phyloP scores from a whole-genome alignment of 129 eudicot species.

The Calendula officinalis region DNA sequence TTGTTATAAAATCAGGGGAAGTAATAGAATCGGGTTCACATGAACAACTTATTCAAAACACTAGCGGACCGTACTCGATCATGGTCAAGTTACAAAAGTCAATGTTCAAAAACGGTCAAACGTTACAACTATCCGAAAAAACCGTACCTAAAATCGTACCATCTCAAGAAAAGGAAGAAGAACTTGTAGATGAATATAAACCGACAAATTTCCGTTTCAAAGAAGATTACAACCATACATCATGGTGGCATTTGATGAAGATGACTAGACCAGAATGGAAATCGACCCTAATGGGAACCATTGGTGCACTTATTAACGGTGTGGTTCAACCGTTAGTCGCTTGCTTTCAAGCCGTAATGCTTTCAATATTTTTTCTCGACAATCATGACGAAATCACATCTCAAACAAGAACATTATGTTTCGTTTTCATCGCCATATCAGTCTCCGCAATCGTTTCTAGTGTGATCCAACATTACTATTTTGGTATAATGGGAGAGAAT shows the following conservation, averaged over 20 bases:
- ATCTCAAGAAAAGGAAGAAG: neutral
- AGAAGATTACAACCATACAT: slow-evolving; percentile 24
- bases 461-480: slow-evolving; percentile 32
- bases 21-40: slow-evolving; percentile 40
- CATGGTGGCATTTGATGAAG: slow-evolving; percentile 27
- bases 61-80: slow-evolving; percentile 24
- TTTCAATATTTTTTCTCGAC: slow-evolving; percentile 26
- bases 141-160: slow-evolving; percentile 2
- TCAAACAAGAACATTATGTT: slow-evolving; percentile 20
- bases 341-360: slow-evolving; percentile 27
- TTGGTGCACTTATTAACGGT: slow-evolving; percentile 33
- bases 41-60: slow-evolving; percentile 27
- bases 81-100: slow-evolving; percentile 14
- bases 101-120: slow-evolving; percentile 1
- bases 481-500: slow-evolving; percentile 22
- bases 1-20: slow-evolving; percentile 33
- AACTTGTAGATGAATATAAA: slow-evolving; percentile 1
- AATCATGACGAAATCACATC: slow-evolving; percentile 21
- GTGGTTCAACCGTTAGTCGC: slow-evolving; percentile 31
- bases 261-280: slow-evolving; percentile 35
- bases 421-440: slow-evolving; percentile 21
- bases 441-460: slow-evolving; percentile 20
- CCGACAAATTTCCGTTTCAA: neutral
- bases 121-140: slow-evolving; percentile 1
- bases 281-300: slow-evolving; percentile 28